Conservation (phyloP, 305 asterid genomes). For the Fraxinus latifolia region DNA sequence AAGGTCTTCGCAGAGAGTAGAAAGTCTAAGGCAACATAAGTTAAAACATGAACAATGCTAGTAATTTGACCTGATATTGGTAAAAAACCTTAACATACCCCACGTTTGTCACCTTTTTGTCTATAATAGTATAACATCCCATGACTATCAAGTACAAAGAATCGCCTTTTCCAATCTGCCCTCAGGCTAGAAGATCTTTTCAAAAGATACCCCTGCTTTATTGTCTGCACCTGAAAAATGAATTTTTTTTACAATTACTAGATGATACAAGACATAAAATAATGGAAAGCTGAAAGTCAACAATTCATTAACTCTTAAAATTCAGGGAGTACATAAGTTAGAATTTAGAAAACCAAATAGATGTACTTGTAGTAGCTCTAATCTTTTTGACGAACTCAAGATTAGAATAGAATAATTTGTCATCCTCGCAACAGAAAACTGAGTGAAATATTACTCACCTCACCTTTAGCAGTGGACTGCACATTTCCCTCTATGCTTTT, state of each 20-base stretch:
- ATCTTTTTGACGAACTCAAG: background rate
- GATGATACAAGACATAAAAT: background rate
- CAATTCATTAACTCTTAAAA: background rate
- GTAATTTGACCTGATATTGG: slow-evolving; percentile 22
- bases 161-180: slow-evolving; percentile 97
- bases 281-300: slow-evolving; percentile 10
- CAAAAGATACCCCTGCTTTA: slow-evolving; percentile 92
- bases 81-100: slow-evolving; percentile 42
- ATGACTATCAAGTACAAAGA: slow-evolving; percentile 84
- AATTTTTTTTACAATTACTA: slow-evolving; percentile 15
- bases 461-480: slow-evolving; percentile 80
- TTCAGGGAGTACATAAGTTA: background rate
- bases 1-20: slow-evolving; percentile 11
- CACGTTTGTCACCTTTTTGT: slow-evolving; percentile 63
- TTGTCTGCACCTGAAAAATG: slow-evolving; percentile 60
- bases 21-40: slow-evolving; percentile 15
- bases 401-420: slow-evolving; percentile 5
- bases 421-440: slow-evolving; percentile 16
- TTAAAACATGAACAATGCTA: slow-evolving; percentile 19
- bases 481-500: slow-evolving; percentile 67
- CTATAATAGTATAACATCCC: slow-evolving; percentile 84
- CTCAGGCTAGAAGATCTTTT: slow-evolving; percentile 90
- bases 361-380: background rate
- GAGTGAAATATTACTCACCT: slow-evolving; percentile 50
- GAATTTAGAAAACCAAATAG: background rate